Percentiles rank a stretch among this genome's conserved stretches.
Evolutionary conservation across 805 yeast species (phyloP).

Genomic region (Hanseniaspora hatyaiensis): DNA sequence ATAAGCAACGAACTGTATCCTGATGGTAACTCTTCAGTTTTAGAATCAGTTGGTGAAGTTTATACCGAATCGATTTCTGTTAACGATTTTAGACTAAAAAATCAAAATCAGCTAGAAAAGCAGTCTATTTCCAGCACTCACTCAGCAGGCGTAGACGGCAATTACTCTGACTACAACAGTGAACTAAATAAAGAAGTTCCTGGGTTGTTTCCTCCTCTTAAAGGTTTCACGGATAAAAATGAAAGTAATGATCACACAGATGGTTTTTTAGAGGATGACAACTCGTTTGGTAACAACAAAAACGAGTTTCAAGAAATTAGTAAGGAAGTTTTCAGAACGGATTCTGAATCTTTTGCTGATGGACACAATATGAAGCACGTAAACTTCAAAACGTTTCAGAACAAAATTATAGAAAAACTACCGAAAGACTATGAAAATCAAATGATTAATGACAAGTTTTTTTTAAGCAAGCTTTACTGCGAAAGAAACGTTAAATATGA

Average conservation of each 20-base stretch:
- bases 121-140: not conserved
- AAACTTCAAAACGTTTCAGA: not conserved
- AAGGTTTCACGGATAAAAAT: not conserved
- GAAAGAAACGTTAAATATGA: conserved; percentile 2
- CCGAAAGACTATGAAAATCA: conserved; percentile 20
- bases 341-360: not conserved
- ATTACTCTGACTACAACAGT: not conserved
- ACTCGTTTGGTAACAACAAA: too few species aligned
- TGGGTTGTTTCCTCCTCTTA: conserved; percentile 19
- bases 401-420: conserved; percentile 18
- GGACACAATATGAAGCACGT: too few species aligned
- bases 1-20: not conserved
- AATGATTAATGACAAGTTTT: conserved; percentile 26
- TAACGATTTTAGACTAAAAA: too few species aligned
- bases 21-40: not conserved
- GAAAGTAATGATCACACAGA: not conserved
- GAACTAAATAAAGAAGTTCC: conserved; percentile 19
- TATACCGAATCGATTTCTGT: not conserved
- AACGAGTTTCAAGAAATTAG: not conserved
- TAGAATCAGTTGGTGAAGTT: not conserved
- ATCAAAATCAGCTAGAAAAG: too few species aligned
- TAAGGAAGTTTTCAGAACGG: not conserved
- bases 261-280: not conserved
- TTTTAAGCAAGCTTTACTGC: conserved; percentile 22
- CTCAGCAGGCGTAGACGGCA: too few species aligned